phyloP scores from a whole-genome alignment of 257 asterid species.

The Salvia miltiorrhiza region DNA sequence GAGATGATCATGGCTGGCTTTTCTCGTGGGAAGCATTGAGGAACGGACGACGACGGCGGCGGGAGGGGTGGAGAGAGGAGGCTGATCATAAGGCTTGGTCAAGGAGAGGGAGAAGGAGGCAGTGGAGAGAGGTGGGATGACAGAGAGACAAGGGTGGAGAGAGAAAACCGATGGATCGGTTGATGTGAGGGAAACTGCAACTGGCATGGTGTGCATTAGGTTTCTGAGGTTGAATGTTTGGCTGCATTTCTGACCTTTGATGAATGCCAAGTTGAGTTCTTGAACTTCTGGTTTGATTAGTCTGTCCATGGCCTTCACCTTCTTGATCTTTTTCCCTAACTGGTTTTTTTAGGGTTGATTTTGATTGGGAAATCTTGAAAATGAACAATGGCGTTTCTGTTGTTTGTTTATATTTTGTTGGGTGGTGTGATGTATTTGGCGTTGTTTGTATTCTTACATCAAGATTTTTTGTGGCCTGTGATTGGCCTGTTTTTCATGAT shows the following conservation, averaged over 20 bases:
- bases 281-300: conserved; percentile 58
- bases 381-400: conserved; percentile 4
- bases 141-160: conserved; percentile 41
- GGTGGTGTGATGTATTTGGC: background rate
- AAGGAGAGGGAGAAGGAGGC: conserved; percentile 39
- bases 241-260: conserved; percentile 40
- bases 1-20: conserved; percentile 61
- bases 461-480: background rate
- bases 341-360: no score
- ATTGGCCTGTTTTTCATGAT: background rate
- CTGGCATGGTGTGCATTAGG: conserved; percentile 89
- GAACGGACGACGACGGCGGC: conserved; percentile 47
- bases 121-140: conserved; percentile 65
- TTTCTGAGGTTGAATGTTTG: conserved; percentile 58
- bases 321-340: background rate
- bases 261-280: conserved; percentile 38
- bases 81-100: conserved; percentile 33
- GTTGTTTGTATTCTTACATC: background rate
- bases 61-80: conserved; percentile 54
- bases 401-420: background rate
- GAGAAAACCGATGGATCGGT: conserved; percentile 45
- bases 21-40: conserved; percentile 79
- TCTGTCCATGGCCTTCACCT: conserved; percentile 55
- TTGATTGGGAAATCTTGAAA: background rate
- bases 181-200: conserved; percentile 66